Conservation (phyloP, 768 basidiomycete genomes). For the Tylopilus rubrobrunneus region DNA sequence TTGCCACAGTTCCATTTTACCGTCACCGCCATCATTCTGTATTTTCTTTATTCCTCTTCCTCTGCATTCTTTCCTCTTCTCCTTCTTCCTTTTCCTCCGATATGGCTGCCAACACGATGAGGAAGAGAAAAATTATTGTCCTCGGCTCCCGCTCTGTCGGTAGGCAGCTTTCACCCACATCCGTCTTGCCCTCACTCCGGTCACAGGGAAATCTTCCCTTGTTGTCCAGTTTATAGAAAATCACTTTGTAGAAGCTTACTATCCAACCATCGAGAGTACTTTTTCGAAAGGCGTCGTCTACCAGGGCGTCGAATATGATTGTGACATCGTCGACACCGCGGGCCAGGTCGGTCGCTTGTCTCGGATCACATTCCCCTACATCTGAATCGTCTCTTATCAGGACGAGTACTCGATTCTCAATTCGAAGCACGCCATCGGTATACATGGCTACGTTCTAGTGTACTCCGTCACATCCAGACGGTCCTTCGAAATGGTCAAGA, state of each 20-base stretch:
- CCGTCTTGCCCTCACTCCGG: constrained; percentile 15
- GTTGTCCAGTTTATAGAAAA: constrained; percentile 92
- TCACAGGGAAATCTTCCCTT: constrained; percentile 90
- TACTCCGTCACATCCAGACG: constrained; percentile 88
- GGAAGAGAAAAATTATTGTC: constrained; percentile 86
- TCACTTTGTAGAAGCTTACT: constrained; percentile 88
- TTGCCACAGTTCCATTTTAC: constrained; percentile 25
- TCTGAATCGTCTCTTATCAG: constrained; percentile 27
- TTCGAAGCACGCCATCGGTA: constrained; percentile 91
- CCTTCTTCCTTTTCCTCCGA: constrained; percentile 8
- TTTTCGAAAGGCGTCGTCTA: constrained; percentile 81
- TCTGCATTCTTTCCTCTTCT: constrained; percentile 2
- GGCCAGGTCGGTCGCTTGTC: constrained; percentile 67
- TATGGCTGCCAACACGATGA: constrained; percentile 43
- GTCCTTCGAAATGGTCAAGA: constrained; percentile 93
- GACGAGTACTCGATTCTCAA: constrained; percentile 96
- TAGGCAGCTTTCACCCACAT: constrained; percentile 34
- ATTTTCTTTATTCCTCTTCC: constrained; percentile 11
- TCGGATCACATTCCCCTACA: not conserved
- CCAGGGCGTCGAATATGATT: constrained; percentile 89
- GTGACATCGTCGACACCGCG: constrained; percentile 97
- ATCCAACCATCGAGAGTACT: constrained; percentile 91
- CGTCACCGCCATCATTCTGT: constrained; percentile 11
- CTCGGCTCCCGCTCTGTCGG: constrained; percentile 88
- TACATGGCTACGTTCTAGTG: constrained; percentile 95